Evolutionary conservation across 805 yeast species (phyloP).

Genomic region (Wickerhamiella sorbophila): DNA sequence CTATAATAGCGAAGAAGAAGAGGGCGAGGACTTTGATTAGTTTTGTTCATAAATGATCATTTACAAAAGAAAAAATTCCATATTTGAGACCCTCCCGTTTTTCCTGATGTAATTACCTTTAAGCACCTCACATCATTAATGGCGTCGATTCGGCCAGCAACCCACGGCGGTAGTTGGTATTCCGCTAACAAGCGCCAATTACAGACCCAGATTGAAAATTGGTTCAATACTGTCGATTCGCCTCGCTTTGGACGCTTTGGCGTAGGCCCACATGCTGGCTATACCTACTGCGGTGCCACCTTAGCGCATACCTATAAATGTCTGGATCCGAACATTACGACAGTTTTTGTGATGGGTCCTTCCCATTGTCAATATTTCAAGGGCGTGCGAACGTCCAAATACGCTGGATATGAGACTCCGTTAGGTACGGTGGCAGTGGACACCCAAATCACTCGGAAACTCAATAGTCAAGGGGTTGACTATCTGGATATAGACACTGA

Average conservation of each 20-base stretch:
- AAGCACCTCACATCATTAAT: too few species aligned
- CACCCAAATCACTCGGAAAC: slow-evolving; percentile 20
- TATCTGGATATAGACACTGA: slow-evolving; percentile 37
- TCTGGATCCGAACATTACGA: slow-evolving; percentile 44
- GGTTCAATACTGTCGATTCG: slow-evolving; percentile 27
- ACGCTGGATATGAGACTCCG: slow-evolving; percentile 58
- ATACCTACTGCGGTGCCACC: slow-evolving; percentile 61
- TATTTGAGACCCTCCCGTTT: too few species aligned
- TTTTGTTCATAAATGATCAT: neutral
- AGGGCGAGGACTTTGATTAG: slow-evolving; percentile 11
- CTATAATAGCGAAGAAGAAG: slow-evolving; percentile 34
- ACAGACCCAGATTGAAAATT: slow-evolving; percentile 36
- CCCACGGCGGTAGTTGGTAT: slow-evolving; percentile 93
- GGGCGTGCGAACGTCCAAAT: slow-evolving; percentile 42
- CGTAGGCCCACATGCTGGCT: slow-evolving; percentile 83
- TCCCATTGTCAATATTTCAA: slow-evolving; percentile 78
- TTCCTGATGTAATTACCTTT: too few species aligned
- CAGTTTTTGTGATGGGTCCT: slow-evolving; percentile 80
- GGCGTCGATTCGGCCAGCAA: slow-evolving; percentile 37
- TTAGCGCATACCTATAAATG: slow-evolving; percentile 64
- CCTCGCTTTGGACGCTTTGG: slow-evolving; percentile 35
- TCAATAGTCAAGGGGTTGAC: slow-evolving; percentile 7
- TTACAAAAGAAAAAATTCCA: slow-evolving; percentile 12
- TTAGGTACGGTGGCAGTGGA: slow-evolving; percentile 65
- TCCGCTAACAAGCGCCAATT: slow-evolving; percentile 32